phyloP scores from a whole-genome alignment of 1,284 basidiomycete genomes.

The Ceratobasidium sp. region DNA sequence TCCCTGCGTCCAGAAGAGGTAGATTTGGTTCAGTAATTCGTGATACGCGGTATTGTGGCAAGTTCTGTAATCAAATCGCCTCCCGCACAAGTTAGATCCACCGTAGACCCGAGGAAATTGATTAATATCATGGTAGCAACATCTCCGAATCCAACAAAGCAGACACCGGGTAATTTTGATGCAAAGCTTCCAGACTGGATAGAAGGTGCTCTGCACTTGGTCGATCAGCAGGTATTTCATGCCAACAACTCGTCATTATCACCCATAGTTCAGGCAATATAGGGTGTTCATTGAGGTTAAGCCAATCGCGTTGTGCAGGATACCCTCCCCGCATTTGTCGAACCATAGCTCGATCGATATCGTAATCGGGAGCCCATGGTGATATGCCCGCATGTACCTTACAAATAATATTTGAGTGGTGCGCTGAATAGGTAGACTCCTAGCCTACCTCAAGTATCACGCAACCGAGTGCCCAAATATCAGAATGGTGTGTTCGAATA shows the following conservation, averaged over 20 bases:
- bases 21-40: too few relatives aligned
- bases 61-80: too few relatives aligned
- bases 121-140: too few relatives aligned
- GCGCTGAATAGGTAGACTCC: not conserved
- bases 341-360: conserved; percentile 11
- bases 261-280: not conserved
- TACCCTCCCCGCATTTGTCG: conserved; percentile 23
- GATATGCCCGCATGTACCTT: conserved; percentile 14
- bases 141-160: too few relatives aligned
- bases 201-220: not conserved
- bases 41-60: too few relatives aligned
- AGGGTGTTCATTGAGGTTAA: not conserved
- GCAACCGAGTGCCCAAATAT: conserved; percentile 37
- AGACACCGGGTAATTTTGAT: not conserved
- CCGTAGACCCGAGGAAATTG: too few relatives aligned
- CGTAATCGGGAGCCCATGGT: conserved; percentile 20
- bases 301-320: conserved; percentile 18
- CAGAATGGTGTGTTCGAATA: conserved; percentile 2
- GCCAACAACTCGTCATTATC: conserved; percentile 16
- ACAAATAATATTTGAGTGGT: not conserved
- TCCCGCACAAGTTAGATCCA: too few relatives aligned
- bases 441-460: conserved; percentile 9
- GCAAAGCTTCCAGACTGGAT: not conserved
- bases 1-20: too few relatives aligned
- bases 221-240: conserved; percentile 1